Conservation (phyloP, 2,329 filamentous ascomycete species). For the Claviceps spartinae region DNA sequence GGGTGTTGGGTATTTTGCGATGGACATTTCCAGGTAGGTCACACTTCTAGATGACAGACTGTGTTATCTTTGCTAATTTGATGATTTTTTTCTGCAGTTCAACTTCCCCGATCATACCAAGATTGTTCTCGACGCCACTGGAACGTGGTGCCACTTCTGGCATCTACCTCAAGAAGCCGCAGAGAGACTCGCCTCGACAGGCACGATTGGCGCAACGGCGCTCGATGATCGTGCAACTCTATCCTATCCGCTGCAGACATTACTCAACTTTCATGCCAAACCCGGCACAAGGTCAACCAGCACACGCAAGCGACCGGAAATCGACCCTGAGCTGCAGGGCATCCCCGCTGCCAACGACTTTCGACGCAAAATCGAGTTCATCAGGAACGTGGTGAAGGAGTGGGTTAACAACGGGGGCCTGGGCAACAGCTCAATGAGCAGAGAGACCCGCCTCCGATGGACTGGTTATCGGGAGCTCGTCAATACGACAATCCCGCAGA, state of each 20-base stretch:
- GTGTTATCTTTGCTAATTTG: not conserved
- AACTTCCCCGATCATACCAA: slow-evolving; percentile 87
- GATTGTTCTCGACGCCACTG: slow-evolving; percentile 61
- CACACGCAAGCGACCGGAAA: slow-evolving; percentile 43
- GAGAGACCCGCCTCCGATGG: slow-evolving; percentile 43
- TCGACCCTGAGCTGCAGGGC: slow-evolving; percentile 44
- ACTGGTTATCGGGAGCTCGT: slow-evolving; percentile 42
- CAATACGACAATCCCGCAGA: slow-evolving; percentile 36
- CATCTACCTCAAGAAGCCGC: slow-evolving; percentile 61
- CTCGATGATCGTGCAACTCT: slow-evolving; percentile 58
- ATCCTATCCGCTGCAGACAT: slow-evolving; percentile 57
- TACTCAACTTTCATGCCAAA: slow-evolving; percentile 53
- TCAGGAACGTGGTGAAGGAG: slow-evolving; percentile 52
- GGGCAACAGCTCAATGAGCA: slow-evolving; percentile 49
- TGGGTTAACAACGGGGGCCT: slow-evolving; percentile 60
- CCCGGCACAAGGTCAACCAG: slow-evolving; percentile 31
- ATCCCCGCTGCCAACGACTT: slow-evolving; percentile 62
- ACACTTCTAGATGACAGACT: not conserved
- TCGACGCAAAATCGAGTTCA: slow-evolving; percentile 60
- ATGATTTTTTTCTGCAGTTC: slow-evolving; percentile 35
- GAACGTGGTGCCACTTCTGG: slow-evolving; percentile 66
- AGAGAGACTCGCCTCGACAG: slow-evolving; percentile 47
- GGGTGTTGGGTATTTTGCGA: slow-evolving; percentile 73
- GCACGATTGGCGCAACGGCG: slow-evolving; percentile 56
- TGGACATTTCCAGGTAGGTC: slow-evolving; percentile 56